These are phyloP conservation scores for Primulina tabacum DNA, from an alignment of 257 asterid species.

Conservation along the genomic window DNA sequence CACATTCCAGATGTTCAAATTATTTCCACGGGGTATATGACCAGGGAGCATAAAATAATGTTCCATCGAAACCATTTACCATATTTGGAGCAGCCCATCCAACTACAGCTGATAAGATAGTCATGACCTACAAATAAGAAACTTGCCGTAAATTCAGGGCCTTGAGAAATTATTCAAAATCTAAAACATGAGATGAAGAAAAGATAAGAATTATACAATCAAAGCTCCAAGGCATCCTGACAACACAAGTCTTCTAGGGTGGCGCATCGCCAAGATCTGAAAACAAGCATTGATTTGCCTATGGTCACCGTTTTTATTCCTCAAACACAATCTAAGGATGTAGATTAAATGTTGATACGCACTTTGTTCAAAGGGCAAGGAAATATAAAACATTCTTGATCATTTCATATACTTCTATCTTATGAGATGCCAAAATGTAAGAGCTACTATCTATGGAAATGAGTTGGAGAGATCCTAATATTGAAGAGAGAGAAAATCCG, in stretches of 20 bases:
- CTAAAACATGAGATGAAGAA: neutral
- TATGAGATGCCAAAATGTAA: neutral
- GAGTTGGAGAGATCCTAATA: neutral
- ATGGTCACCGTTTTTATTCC: neutral
- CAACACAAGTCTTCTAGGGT: constrained; percentile 89
- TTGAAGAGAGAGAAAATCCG: neutral
- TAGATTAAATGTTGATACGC: neutral
- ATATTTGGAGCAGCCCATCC: constrained; percentile 66
- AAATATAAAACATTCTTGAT: neutral
- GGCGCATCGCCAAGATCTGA: constrained; percentile 96
- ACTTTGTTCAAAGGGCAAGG: no score
- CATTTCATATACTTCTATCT: neutral
- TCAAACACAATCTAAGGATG: neutral
- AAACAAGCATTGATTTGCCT: constrained; percentile 1
- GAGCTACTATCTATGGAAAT: neutral
- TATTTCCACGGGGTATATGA: neutral
- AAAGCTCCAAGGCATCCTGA: constrained; percentile 87
- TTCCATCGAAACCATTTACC: constrained; percentile 26
- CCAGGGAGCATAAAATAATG: neutral
- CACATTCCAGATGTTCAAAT: neutral
- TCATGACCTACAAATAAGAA: constrained; percentile 41
- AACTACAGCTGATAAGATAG: constrained; percentile 49
- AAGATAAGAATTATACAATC: neutral
- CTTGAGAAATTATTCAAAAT: neutral
- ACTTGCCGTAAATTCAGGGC: neutral